Conservation (phyloP, 2,329 filamentous ascomycete species). For the Alternaria novae-zelandiae region DNA sequence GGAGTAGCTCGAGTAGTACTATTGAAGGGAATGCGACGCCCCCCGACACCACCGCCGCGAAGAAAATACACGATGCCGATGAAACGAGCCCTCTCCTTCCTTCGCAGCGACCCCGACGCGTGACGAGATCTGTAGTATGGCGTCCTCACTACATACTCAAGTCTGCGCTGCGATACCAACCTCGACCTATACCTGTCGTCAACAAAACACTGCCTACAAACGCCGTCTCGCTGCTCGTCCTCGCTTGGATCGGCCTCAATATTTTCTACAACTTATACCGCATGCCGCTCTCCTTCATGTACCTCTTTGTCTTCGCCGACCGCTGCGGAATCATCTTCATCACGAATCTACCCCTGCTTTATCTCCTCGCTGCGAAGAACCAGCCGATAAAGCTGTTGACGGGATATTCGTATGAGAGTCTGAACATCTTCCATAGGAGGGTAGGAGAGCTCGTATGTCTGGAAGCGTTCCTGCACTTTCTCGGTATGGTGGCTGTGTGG, state of each 20-base stretch:
- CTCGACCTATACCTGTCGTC: conserved; percentile 62
- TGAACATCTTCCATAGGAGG: conserved; percentile 70
- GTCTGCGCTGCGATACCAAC: conserved; percentile 62
- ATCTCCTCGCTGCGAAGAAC: conserved; percentile 70
- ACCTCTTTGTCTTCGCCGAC: conserved; percentile 65
- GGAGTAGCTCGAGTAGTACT: conserved; percentile 51
- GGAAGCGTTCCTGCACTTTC: conserved; percentile 63
- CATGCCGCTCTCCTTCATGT: conserved; percentile 56
- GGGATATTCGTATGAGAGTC: conserved; percentile 68
- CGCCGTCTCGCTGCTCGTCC: conserved; percentile 59
- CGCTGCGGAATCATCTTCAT: conserved; percentile 62
- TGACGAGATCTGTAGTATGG: conserved; percentile 10
- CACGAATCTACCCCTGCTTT: conserved; percentile 62
- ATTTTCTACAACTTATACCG: conserved; percentile 64
- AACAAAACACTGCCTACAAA: conserved; percentile 66
- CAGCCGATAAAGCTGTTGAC: conserved; percentile 67
- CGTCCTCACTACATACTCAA: conserved; percentile 33
- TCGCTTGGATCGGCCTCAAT: conserved; percentile 61
- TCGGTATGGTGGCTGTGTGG: conserved; percentile 63
- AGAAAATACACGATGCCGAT: conserved; percentile 23
- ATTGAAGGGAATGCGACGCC: conserved; percentile 46
- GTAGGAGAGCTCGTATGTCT: conserved; percentile 68
- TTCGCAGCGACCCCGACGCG: not conserved
- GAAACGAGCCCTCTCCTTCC: conserved; percentile 46
- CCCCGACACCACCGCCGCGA: conserved; percentile 24